These are phyloP conservation scores for Ogataea henricii DNA, from an alignment of 805 yeast genomes.

Conservation along the genomic window DNA sequence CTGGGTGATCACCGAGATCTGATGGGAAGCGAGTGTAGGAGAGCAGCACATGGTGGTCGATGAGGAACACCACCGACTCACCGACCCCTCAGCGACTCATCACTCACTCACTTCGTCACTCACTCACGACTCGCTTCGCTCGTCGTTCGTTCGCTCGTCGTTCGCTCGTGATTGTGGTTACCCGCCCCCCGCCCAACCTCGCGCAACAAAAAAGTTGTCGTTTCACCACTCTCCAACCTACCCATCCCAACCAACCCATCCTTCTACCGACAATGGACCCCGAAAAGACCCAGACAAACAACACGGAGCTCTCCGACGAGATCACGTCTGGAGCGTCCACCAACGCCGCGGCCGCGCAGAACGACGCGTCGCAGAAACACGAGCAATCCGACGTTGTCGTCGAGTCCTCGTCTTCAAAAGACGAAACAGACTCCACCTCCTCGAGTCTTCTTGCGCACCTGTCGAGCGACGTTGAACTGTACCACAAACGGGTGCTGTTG, in stretches of 20 bases:
- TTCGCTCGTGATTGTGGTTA: not conserved
- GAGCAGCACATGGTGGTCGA: no score
- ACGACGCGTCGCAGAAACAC: not conserved
- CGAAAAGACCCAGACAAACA: not conserved
- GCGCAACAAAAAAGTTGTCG: slow-evolving; percentile 1
- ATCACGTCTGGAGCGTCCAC: not conserved
- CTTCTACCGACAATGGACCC: not conserved
- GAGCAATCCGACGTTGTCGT: not conserved
- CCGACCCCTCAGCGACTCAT: no score
- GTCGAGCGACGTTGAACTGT: slow-evolving; percentile 32
- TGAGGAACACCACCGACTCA: no score
- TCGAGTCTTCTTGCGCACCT: slow-evolving; percentile 25
- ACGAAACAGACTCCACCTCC: slow-evolving; percentile 4
- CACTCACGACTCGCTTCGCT: not conserved
- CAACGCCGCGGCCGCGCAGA: not conserved
- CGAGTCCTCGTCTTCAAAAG: slow-evolving; percentile 3
- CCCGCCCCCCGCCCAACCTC: not conserved
- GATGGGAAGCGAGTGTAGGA: no score
- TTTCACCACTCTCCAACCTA: not conserved
- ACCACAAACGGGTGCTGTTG: slow-evolving; percentile 33
- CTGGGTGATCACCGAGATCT: no score
- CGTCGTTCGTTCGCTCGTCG: not conserved
- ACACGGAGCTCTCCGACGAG: not conserved
- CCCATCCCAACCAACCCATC: not conserved
- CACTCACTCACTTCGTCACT: no score